Base-by-base conservation (phyloP, 192 early-diverging fungal species). In the Backusella tarrabulga region DNA sequence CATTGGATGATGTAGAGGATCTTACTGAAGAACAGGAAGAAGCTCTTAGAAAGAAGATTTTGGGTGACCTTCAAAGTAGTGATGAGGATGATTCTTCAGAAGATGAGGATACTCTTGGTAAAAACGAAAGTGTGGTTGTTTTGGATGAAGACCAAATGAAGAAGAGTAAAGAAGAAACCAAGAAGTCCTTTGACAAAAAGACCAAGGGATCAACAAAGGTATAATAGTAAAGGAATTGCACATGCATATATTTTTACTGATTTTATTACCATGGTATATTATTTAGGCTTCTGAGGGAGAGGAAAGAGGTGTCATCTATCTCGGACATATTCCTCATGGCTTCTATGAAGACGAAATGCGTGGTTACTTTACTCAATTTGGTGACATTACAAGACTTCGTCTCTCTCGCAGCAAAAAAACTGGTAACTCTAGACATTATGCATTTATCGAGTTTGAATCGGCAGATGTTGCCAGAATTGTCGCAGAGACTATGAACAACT, bases 401-500 rank as follows among this genome's bases (percentile, higher is more conserved):
- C 79, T 98, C 46, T 93, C 94, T 35, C 88, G 97, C 50, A 98
- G 95, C 85, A 95, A 94, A 74, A 93, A 92, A 85, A 99, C 97
- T n/a, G 96, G 95, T 5, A 80, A 81, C 46, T 96, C 96, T 11
- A 95, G 94, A 85, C 97, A 99, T 82, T 99, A 91, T 80, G 98
- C 92, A 1, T 99, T 97, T 75, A 93, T 99, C 74, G 95, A 98
- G 83, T 99, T 99, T 79, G 85, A 81, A 6, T 85, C 89, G 56
- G 81, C 82, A 38, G 92, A 94, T 54, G 95, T 96, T 14, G 98
- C 98, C 19, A 71, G 88, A 67, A 96, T 98, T 71, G 98, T 96
- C 3, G 96, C 95, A 12, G 92, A 96, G 23, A 99, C 98, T 14
- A 99, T 99, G 98, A 76, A 99, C 86, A 96, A 97, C 88, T 98